These are phyloP conservation scores for Cyclospora cayetanensis DNA, from an alignment of 169 alveolate species.

Conservation along the genomic window DNA sequence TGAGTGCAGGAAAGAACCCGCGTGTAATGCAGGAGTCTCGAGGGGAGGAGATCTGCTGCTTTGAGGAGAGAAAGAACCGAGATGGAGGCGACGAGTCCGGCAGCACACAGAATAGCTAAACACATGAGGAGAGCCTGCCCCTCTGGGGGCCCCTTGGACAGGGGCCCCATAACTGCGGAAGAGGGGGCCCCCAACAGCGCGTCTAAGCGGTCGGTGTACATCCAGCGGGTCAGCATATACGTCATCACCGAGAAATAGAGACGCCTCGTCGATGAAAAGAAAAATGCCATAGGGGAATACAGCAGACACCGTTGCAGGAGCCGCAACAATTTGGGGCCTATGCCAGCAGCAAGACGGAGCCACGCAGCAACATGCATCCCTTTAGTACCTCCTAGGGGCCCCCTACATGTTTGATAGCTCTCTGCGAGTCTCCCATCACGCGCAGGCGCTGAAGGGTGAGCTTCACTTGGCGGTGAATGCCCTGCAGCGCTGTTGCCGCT, in stretches of 20 bases:
- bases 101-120: neutral
- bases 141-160: slow-evolving; percentile 58
- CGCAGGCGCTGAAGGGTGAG: neutral
- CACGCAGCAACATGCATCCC: too few species aligned
- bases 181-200: slow-evolving; percentile 53
- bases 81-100: neutral
- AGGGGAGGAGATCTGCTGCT: neutral
- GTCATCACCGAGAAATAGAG: slow-evolving; percentile 10
- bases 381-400: too few species aligned
- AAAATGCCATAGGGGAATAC: neutral
- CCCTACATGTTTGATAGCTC: too few species aligned
- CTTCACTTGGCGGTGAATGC: neutral
- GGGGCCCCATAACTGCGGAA: slow-evolving; percentile 57
- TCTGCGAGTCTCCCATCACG: too few species aligned
- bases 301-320: slow-evolving; percentile 2
- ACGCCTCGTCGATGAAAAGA: neutral
- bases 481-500: neutral
- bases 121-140: slow-evolving; percentile 8
- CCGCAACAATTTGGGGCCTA: neutral
- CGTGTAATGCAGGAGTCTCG: slow-evolving; percentile 25
- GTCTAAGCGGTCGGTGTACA: slow-evolving; percentile 25
- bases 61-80: neutral
- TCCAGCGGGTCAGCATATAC: slow-evolving; percentile 5
- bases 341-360: neutral
- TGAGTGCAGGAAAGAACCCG: slow-evolving; percentile 34